Conservation (phyloP, 257 asterid species). For the Solanum bukasovii region DNA sequence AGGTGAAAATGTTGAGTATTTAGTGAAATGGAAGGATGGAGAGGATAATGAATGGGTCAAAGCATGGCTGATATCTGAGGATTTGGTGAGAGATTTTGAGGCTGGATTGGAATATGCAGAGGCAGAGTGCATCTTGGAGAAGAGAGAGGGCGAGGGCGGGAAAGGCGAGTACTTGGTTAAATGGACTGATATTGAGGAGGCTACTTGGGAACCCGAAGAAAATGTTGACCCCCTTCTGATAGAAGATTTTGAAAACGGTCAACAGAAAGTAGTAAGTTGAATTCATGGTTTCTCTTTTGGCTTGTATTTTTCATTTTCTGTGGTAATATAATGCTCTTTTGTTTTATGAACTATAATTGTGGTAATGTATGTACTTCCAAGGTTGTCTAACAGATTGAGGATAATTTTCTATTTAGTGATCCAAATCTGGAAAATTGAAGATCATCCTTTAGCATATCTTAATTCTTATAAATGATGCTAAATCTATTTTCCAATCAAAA, state of each 20-base stretch:
- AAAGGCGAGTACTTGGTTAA: slow-evolving; percentile 64
- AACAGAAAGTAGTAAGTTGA: slow-evolving; percentile 5
- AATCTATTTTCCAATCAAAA: neutral
- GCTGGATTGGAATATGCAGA: slow-evolving; percentile 86
- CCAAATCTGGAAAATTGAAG: neutral
- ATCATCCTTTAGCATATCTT: neutral
- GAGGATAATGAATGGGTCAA: slow-evolving; percentile 86
- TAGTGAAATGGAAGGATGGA: slow-evolving; percentile 86
- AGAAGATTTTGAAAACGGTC: slow-evolving; percentile 27
- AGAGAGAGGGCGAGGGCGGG: slow-evolving; percentile 40
- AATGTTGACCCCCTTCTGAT: slow-evolving; percentile 72
- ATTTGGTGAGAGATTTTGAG: slow-evolving; percentile 68
- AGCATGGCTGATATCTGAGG: slow-evolving; percentile 45
- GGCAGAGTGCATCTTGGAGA: slow-evolving; percentile 57
- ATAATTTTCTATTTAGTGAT: neutral
- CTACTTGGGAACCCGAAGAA: slow-evolving; percentile 88
- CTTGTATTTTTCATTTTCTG: neutral
- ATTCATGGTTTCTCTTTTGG: neutral
- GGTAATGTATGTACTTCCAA: neutral
- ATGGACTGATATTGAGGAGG: slow-evolving; percentile 79
- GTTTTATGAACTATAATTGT: neutral
- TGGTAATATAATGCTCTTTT: neutral
- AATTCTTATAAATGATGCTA: neutral
- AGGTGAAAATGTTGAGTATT: slow-evolving; percentile 56
- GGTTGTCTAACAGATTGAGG: neutral